Evolutionary conservation across 1,139 yeast species (phyloP).

Genomic region (Protomyces gravidus): DNA sequence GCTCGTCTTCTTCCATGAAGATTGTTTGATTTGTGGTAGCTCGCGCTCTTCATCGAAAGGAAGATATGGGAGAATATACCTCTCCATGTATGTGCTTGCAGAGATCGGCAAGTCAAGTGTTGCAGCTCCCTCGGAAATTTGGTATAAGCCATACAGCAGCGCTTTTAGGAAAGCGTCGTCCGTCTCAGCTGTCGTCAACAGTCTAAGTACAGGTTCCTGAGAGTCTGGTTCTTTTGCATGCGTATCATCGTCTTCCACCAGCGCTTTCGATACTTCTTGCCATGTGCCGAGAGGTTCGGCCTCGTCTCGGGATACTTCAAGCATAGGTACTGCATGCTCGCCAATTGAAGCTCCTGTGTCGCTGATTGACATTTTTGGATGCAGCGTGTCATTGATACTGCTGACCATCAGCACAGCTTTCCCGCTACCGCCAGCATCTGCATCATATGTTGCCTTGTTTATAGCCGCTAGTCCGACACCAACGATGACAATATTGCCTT

Average conservation of each 20-base stretch:
- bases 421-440: background rate
- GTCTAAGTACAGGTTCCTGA: background rate
- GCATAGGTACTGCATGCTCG: background rate
- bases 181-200: background rate
- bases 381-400: slow-evolving; percentile 18
- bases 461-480: slow-evolving; percentile 17
- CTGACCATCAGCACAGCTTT: slow-evolving; percentile 11
- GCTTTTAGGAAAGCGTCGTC: slow-evolving; percentile 17
- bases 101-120: slow-evolving; percentile 1
- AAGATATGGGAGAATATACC: slow-evolving; percentile 14
- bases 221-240: background rate
- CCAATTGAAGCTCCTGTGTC: background rate
- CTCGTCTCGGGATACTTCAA: background rate
- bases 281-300: background rate
- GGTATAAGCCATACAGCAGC: slow-evolving; percentile 12
- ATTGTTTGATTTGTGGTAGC: background rate
- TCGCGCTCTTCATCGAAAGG: background rate
- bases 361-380: background rate
- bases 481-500: background rate
- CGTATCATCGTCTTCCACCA: background rate
- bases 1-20: slow-evolving; percentile 17
- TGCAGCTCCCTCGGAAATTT: background rate
- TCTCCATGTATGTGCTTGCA: slow-evolving; percentile 11
- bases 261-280: background rate
- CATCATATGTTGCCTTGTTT: background rate